Base-by-base conservation (phyloP, 495 filamentous ascomycete genomes). In the Neurospora sp. region DNA sequence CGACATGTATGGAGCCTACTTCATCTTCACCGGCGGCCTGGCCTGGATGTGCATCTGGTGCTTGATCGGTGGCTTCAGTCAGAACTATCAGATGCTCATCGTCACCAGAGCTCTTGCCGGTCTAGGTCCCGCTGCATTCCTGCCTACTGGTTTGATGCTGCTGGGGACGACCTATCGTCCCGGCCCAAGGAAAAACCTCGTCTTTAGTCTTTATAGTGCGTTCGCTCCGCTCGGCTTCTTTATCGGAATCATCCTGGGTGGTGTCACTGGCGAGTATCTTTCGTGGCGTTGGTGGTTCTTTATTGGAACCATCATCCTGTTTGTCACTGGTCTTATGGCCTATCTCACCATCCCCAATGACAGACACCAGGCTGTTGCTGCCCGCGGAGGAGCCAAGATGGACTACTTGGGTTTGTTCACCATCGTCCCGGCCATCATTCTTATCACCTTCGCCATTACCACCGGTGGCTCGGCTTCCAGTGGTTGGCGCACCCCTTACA, bases 221-320 rank as follows among this genome's bases (percentile, higher is more conserved):
- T 89, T 89, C 74, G 93, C 93, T 0, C 89, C 91, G 0, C 74
- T 94, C 1, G 94, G 94, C 0, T 96, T 97, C 82, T 96, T 93
- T 75, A 77, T 88, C 9, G 94, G 94, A 1, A 92, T 96, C 65
- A 92, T 96, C 78, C 88, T 94, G 69, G 92, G 93, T 7, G 94
- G 93, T 0, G 37, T 93, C 1, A 85, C 87, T 3, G 90, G 87
- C 4, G 84, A 93, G 73, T 91, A 86, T 68, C 78, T 89, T 0
- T 82, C 77, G 2, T 97, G 92, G 91, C 79, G 89, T 31, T 93
- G 90, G 88, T 97, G 92, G 78, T 96, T 96, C 78, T 97, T 86
- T 80, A 86, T 96, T 72, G 93, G 93, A 0, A 82, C 89, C 0
- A 82, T 85, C 8, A 75, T 88, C 18, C 76, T 83, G 44, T 81